phyloP scores from a whole-genome alignment of 129 eudicot genomes.

The Flaveria ramosissima region DNA sequence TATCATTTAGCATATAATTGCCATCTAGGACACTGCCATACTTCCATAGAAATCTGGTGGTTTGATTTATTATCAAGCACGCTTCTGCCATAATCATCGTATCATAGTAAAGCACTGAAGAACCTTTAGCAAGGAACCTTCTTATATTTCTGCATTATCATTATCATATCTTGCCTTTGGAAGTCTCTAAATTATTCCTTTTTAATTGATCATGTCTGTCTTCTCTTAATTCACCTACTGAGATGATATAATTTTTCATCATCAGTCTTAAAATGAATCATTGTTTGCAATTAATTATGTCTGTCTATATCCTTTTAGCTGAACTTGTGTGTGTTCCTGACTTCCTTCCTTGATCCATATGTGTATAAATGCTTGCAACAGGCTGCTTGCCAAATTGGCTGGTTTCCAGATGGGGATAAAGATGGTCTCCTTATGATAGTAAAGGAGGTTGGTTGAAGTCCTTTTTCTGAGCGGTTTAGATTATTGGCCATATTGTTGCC shows the following conservation, averaged over 20 bases:
- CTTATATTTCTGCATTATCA: neutral
- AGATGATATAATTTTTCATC: slow-evolving; percentile 12
- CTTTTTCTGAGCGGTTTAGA: neutral
- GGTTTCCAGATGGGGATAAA: slow-evolving; percentile 36
- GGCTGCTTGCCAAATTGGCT: slow-evolving; percentile 44
- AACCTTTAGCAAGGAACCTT: slow-evolving; percentile 3
- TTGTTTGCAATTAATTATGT: neutral
- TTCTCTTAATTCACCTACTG: slow-evolving; percentile 7
- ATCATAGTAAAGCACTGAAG: neutral
- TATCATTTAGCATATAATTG: neutral
- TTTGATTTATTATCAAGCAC: slow-evolving; percentile 9
- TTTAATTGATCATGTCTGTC: neutral
- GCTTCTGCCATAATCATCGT: slow-evolving; percentile 4
- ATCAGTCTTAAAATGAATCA: neutral
- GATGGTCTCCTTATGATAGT: slow-evolving; percentile 33
- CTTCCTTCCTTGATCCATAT: neutral
- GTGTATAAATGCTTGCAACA: slow-evolving; percentile 4
- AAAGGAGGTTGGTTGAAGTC: slow-evolving; percentile 38
- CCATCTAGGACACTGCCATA: slow-evolving; percentile 4
- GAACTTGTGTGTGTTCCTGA: neutral
- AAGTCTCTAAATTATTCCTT: neutral
- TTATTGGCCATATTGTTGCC: neutral
- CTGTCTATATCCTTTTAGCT: neutral
- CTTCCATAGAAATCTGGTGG: neutral
- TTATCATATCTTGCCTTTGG: neutral